A percentile compares a stretch with the other conserved stretches of the same genome.
Evolutionary conservation across 306 rosid genomes (phyloP).

Genomic region (Hylodesmum podocarpum): DNA sequence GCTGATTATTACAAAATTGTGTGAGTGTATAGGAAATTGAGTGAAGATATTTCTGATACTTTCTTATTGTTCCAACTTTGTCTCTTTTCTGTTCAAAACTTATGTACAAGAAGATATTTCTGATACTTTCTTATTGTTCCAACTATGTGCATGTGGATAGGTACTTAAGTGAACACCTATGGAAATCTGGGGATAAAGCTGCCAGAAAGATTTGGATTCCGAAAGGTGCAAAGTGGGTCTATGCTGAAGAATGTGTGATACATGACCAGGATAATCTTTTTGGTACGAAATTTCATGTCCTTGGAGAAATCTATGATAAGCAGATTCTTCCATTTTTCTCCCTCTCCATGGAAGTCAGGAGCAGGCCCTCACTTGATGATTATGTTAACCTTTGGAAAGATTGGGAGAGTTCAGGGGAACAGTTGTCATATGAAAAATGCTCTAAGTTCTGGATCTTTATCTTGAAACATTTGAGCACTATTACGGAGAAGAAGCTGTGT

Average conservation of each 20-base stretch:
- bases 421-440: conserved; percentile 46
- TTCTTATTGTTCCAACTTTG: too few species aligned
- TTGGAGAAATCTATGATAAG: conserved; percentile 41
- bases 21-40: conserved; percentile 51
- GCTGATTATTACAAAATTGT: conserved; percentile 26
- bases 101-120: too few species aligned
- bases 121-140: too few species aligned
- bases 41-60: too few species aligned
- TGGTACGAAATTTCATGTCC: conserved; percentile 38
- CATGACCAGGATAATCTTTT: conserved; percentile 58
- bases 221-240: conserved; percentile 40
- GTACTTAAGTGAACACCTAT: conserved; percentile 39
- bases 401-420: conserved; percentile 53
- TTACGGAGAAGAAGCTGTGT: conserved; percentile 28
- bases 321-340: conserved; percentile 47
- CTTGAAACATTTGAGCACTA: conserved; percentile 29
- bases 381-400: conserved; percentile 60
- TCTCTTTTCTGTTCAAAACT: too few species aligned
- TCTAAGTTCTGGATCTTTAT: conserved; percentile 63
- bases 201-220: conserved; percentile 59
- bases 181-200: conserved; percentile 50
- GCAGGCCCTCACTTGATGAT: conserved; percentile 50
- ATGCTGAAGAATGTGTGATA: conserved; percentile 50
- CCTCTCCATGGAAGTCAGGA: conserved; percentile 38
- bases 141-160: conserved; percentile 41